A percentile compares a stretch with the other conserved stretches of the same genome.
These are phyloP conservation scores for Ogataea ganodermae DNA, from an alignment of 805 yeast genomes.

Conservation along the genomic window DNA sequence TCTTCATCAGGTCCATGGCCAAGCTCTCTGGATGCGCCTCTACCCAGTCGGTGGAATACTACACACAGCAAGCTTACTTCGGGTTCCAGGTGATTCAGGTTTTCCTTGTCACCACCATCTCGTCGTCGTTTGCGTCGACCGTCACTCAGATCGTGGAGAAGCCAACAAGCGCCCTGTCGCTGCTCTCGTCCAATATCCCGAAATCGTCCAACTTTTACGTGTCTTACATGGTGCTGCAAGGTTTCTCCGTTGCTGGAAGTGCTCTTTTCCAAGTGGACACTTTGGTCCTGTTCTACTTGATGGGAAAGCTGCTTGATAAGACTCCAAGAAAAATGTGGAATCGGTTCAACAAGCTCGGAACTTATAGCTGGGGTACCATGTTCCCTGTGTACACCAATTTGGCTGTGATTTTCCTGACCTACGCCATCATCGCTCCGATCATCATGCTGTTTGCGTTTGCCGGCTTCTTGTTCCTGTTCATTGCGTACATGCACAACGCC, in stretches of 20 bases:
- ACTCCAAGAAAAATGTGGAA: constrained; percentile 69
- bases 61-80: constrained; percentile 67
- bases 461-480: constrained; percentile 70
- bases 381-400: constrained; percentile 77
- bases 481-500: constrained; percentile 78
- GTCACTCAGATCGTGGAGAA: constrained; percentile 60
- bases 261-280: constrained; percentile 62
- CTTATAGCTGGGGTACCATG: constrained; percentile 69
- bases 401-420: constrained; percentile 67
- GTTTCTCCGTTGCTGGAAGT: constrained; percentile 65
- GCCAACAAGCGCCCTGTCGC: constrained; percentile 57
- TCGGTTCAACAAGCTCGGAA: constrained; percentile 55
- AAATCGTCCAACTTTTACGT: constrained; percentile 73
- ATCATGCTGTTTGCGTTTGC: constrained; percentile 71
- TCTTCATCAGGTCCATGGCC: constrained; percentile 64
- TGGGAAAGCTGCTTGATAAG: constrained; percentile 57
- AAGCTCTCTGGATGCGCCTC: constrained; percentile 59
- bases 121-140: constrained; percentile 71
- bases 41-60: constrained; percentile 57
- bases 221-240: constrained; percentile 68
- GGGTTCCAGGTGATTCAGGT: constrained; percentile 72
- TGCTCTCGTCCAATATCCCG: constrained; percentile 70
- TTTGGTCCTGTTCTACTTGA: constrained; percentile 56
- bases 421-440: constrained; percentile 77
- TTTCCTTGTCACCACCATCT: constrained; percentile 66